phyloP scores from a whole-genome alignment of 78 protist species.

The Cavenderia fasciculata region DNA sequence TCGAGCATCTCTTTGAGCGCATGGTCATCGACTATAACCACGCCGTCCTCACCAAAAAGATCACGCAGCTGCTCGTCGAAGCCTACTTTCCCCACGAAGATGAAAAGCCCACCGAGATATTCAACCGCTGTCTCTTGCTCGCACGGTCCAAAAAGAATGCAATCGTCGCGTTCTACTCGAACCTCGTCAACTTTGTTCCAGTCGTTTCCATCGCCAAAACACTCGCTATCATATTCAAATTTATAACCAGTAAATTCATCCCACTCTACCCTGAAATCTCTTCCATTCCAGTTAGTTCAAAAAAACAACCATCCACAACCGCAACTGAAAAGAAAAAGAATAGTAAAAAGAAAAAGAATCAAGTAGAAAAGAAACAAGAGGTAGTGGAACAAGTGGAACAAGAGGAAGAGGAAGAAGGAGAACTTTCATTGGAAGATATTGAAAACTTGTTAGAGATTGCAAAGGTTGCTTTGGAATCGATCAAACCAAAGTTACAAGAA shows the following conservation, averaged over 20 bases:
- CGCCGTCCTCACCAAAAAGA: slow-evolving; percentile 27
- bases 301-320: not conserved
- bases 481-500: not conserved
- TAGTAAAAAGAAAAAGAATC: not conserved
- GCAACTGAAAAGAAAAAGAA: not conserved
- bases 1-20: slow-evolving; percentile 40
- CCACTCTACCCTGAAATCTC: not conserved
- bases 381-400: not conserved
- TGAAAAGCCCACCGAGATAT: not conserved
- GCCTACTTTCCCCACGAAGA: slow-evolving; percentile 45
- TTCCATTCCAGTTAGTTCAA: not conserved
- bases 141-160: slow-evolving; percentile 24
- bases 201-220: not conserved
- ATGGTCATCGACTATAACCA: slow-evolving; percentile 33
- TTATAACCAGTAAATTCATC: slow-evolving; percentile 1
- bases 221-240: slow-evolving; percentile 6
- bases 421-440: slow-evolving; percentile 15
- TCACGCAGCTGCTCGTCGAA: slow-evolving; percentile 48
- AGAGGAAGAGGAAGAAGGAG: not conserved
- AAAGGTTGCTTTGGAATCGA: not conserved
- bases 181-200: slow-evolving; percentile 28
- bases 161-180: slow-evolving; percentile 41
- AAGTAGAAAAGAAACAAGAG: not conserved
- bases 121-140: slow-evolving; percentile 44
- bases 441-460: slow-evolving; percentile 53